Evolutionary conservation across 2,329 filamentous ascomycete species (phyloP).

Genomic region (Verticillium tricorpus): DNA sequence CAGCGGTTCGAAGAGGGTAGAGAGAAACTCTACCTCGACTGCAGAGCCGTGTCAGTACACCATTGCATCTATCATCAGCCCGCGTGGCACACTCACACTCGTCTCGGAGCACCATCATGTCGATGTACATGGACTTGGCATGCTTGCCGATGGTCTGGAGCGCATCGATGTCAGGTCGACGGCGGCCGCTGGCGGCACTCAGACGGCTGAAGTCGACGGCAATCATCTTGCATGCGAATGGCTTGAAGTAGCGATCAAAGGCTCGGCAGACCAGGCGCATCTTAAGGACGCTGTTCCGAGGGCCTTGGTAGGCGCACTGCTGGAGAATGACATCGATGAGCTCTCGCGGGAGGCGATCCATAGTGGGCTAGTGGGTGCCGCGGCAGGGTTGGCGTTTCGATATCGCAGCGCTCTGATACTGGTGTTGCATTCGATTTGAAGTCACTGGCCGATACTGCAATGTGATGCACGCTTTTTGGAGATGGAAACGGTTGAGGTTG

Average conservation of each 20-base stretch:
- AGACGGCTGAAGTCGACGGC: slow-evolving; percentile 47
- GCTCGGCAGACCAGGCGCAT: slow-evolving; percentile 45
- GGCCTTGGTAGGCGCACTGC: slow-evolving; percentile 31
- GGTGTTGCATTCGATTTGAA: not conserved
- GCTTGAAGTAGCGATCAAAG: slow-evolving; percentile 43
- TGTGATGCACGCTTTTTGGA: not conserved
- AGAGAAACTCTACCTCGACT: slow-evolving; percentile 47
- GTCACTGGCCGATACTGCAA: not conserved
- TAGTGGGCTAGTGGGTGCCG: slow-evolving; percentile 13
- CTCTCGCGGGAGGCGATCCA: slow-evolving; percentile 45
- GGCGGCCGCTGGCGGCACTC: slow-evolving; percentile 26
- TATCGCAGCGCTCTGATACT: not conserved
- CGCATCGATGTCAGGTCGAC: slow-evolving; percentile 31
- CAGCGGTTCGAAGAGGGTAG: slow-evolving; percentile 38
- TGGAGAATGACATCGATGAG: slow-evolving; percentile 41
- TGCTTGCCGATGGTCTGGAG: slow-evolving; percentile 41
- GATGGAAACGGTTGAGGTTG: not conserved
- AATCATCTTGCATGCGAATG: slow-evolving; percentile 40
- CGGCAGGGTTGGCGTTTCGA: not conserved
- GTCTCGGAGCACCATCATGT: slow-evolving; percentile 49
- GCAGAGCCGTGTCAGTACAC: not conserved
- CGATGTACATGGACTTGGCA: slow-evolving; percentile 46
- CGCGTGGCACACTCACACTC: slow-evolving; percentile 31
- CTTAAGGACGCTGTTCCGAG: slow-evolving; percentile 39
- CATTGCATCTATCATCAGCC: not conserved